Evolutionary conservation across 768 basidiomycete genomes (phyloP), one percentile per base, ranked within the genome.

Genomic region (Boletellus ananas): DNA sequence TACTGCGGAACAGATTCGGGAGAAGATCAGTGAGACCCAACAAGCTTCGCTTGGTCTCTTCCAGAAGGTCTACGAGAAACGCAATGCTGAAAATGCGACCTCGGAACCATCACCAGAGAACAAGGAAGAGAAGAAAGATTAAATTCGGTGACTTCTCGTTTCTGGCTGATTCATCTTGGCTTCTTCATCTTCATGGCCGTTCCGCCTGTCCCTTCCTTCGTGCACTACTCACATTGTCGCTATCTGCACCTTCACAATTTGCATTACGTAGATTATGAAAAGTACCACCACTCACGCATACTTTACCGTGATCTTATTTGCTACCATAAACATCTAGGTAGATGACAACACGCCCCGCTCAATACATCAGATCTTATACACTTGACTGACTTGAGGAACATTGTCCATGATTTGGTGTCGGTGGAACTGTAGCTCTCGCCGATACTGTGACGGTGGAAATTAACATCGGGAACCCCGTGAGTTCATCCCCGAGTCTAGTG

Each of bases 21-120:
- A 88, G 68, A 94, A 93, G 81, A 87, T 95, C 63, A 84, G 79
- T 68, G 92, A 93, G 74, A 92, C 93, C 5, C 95, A 98, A 65
- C 85, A 89, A 61, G 95, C 94, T 14, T 94, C 92, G 16, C 83
- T 98, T 34, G 90, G 90, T 52, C 85, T 98, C 51, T 98, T 98
- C 94, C 89, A 95, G 72, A 95, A 94, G 85, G 84, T 91, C 13
- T 94, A 94, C 67, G 91, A 94, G 79, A 95, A 95, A 81, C 83
- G 87, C 50, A 82, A 80, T 58, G 85, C 87, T 25, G 89, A 91
- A 72, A 79, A 78, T 56, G 73, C 67, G 34, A 65, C 79, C 17
- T 73, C 79, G 18, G 49, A 77, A 74, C 51, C 72, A 67, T 43
- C 62, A 68, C 33, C 68, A 7, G 69, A 73, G 62, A 71, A 72